A percentile compares a stretch with the other conserved stretches of the same genome.
Evolutionary conservation across 345 rosid genomes (phyloP).

Genomic region (Corymbia maculata): DNA sequence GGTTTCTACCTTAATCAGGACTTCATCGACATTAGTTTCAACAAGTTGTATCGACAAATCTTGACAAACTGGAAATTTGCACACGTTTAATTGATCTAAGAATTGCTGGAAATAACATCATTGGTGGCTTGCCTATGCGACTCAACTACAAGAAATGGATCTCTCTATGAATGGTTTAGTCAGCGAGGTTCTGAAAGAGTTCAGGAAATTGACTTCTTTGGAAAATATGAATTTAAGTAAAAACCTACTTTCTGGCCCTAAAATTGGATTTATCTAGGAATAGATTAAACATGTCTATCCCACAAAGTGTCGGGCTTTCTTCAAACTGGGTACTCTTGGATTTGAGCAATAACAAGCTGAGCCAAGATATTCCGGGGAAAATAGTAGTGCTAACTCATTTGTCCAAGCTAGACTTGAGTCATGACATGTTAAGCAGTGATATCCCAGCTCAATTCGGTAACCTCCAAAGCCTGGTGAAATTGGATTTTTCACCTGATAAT

Average conservation of each 20-base stretch:
- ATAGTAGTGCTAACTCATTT: background rate
- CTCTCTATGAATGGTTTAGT: background rate
- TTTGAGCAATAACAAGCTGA: constrained; percentile 22
- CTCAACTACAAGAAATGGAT: no score
- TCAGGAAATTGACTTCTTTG: background rate
- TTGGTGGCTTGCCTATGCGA: background rate
- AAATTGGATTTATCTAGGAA: constrained; percentile 18
- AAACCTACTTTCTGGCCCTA: background rate
- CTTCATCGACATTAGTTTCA: background rate
- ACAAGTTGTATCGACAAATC: background rate
- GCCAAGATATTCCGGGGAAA: constrained; percentile 2
- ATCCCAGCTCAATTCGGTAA: constrained; percentile 3
- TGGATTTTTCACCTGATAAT: constrained; percentile 17
- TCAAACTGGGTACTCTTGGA: constrained; percentile 11
- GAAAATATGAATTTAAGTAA: background rate
- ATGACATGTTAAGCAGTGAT: constrained; percentile 8
- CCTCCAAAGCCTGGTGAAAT: background rate
- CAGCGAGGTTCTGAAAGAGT: background rate
- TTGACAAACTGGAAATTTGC: background rate
- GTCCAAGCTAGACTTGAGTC: background rate
- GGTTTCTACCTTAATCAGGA: background rate
- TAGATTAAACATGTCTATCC: background rate
- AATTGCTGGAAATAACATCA: background rate
- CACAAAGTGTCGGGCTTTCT: background rate
- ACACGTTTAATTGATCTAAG: no score